Conservation (phyloP, 2,329 filamentous ascomycete genomes). For the Trichophyton benhamiae region DNA sequence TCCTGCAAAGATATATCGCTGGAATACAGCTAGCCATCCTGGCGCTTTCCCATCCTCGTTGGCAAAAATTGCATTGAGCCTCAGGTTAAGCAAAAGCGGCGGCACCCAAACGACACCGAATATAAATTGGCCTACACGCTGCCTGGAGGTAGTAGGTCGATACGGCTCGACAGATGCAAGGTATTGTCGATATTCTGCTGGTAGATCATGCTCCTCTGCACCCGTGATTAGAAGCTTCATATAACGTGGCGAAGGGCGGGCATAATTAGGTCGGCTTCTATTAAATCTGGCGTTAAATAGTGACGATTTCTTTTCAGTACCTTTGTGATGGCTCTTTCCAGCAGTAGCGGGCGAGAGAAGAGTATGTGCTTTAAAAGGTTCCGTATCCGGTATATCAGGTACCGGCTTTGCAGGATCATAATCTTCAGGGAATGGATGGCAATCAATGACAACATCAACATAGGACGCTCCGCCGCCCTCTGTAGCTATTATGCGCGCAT, state of each 20-base stretch:
- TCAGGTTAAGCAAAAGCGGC: slow-evolving; percentile 42
- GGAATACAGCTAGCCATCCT: slow-evolving; percentile 47
- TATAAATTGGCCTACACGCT: slow-evolving; percentile 52
- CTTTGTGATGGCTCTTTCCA: slow-evolving; percentile 10
- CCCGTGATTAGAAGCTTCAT: slow-evolving; percentile 67
- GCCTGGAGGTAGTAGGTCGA: slow-evolving; percentile 52
- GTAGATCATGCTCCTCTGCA: slow-evolving; percentile 67
- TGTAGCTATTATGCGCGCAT: slow-evolving; percentile 72
- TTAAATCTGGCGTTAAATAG: background rate
- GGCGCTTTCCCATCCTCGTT: slow-evolving; percentile 58
- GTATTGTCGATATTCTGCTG: slow-evolving; percentile 63
- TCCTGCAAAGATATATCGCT: slow-evolving; percentile 42
- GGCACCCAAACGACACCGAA: slow-evolving; percentile 52
- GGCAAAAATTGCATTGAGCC: slow-evolving; percentile 37
- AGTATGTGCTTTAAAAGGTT: slow-evolving; percentile 70
- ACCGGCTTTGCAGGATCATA: slow-evolving; percentile 43
- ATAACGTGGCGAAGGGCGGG: slow-evolving; percentile 75
- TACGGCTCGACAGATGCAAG: slow-evolving; percentile 59
- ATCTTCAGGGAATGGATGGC: slow-evolving; percentile 51
- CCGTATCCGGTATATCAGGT: slow-evolving; percentile 50
- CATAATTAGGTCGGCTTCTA: slow-evolving; percentile 23
- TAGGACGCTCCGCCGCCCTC: slow-evolving; percentile 84
- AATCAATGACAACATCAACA: slow-evolving; percentile 67
- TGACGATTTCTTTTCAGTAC: background rate
- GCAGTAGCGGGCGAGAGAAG: slow-evolving; percentile 52